Percentiles rank a stretch among this genome's conserved stretches.
These are phyloP conservation scores for Sporothrix dimorphospora DNA, from an alignment of 2,329 filamentous ascomycete species.

Conservation along the genomic window DNA sequence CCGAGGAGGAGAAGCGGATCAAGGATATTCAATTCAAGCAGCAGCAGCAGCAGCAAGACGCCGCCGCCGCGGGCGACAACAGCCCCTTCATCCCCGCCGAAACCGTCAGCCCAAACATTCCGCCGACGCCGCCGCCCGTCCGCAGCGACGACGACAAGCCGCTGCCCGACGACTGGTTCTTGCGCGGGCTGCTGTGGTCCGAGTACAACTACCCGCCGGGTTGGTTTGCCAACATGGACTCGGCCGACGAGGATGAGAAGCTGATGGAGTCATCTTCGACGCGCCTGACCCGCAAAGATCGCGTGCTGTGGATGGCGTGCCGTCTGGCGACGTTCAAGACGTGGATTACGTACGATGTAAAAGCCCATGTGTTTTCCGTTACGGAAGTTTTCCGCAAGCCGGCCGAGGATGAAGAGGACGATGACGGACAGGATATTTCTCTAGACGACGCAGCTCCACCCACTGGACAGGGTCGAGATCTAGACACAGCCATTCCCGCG, in stretches of 20 bases:
- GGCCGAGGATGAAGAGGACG: background rate
- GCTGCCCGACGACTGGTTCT: slow-evolving; percentile 69
- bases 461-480: background rate
- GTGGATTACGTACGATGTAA: slow-evolving; percentile 52
- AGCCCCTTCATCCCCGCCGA: background rate
- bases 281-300: slow-evolving; percentile 57
- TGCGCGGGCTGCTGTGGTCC: slow-evolving; percentile 65
- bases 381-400: slow-evolving; percentile 18
- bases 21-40: background rate
- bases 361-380: slow-evolving; percentile 46
- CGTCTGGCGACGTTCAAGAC: slow-evolving; percentile 48
- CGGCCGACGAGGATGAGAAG: slow-evolving; percentile 69
- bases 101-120: background rate
- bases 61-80: background rate
- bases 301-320: slow-evolving; percentile 62
- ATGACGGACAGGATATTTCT: background rate
- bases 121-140: background rate
- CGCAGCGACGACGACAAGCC: slow-evolving; percentile 51
- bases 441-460: no score
- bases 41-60: background rate
- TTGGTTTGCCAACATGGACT: slow-evolving; percentile 60
- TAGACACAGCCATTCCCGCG: background rate
- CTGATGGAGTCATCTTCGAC: slow-evolving; percentile 65
- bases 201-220: slow-evolving; percentile 60
- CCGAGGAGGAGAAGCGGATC: background rate